These are phyloP conservation scores for Nannochloropsis oceanica DNA, from an alignment of 108 stramenopile species.

Conservation along the genomic window DNA sequence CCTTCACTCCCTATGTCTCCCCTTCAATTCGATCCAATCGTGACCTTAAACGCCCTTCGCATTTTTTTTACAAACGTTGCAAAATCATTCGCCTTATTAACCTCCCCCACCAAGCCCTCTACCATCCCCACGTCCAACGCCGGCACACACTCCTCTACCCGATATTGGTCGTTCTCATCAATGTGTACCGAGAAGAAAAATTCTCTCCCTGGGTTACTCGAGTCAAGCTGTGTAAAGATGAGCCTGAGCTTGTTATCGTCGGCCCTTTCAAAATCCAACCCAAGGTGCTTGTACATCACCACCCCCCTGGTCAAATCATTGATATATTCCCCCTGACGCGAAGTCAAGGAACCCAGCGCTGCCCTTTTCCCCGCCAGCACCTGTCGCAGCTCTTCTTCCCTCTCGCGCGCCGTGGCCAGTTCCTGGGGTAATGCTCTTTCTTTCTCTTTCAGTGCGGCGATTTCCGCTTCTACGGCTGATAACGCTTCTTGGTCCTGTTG, in stretches of 20 bases:
- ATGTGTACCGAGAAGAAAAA: slow-evolving; percentile 43
- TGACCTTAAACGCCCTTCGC: background rate
- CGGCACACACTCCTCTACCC: slow-evolving; percentile 38
- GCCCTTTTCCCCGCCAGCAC: background rate
- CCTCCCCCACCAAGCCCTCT: background rate
- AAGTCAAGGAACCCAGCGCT: background rate
- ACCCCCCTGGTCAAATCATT: slow-evolving; percentile 46
- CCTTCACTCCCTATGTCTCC: background rate
- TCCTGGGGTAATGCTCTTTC: background rate
- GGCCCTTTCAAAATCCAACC: slow-evolving; percentile 42
- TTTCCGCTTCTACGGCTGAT: background rate
- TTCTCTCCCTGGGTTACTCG: slow-evolving; percentile 21
- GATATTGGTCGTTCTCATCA: slow-evolving; percentile 37
- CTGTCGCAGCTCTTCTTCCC: background rate
- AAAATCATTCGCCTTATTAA: slow-evolving; percentile 3
- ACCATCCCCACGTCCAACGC: slow-evolving; percentile 7
- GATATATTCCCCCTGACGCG: background rate
- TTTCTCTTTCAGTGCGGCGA: background rate
- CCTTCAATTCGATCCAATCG: background rate
- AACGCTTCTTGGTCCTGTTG: background rate
- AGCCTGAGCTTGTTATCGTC: slow-evolving; percentile 32
- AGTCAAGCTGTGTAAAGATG: slow-evolving; percentile 41
- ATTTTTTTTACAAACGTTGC: background rate
- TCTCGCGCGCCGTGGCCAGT: background rate
- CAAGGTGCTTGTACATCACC: slow-evolving; percentile 44